Conservation (phyloP, 306 rosid genomes). For the Pyrus betulifolia region DNA sequence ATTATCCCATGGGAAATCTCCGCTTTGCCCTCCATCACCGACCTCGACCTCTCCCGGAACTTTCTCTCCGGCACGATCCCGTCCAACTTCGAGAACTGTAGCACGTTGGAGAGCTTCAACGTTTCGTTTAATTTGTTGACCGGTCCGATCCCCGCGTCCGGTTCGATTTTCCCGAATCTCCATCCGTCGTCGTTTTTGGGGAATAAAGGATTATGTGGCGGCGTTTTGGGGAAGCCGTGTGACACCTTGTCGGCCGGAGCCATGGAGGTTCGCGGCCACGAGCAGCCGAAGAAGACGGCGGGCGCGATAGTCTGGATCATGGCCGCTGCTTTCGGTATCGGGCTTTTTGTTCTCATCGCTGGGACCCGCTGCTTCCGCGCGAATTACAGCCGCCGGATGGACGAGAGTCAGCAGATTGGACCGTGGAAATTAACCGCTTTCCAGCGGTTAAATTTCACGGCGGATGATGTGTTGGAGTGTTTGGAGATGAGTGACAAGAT, state of each 20-base stretch:
- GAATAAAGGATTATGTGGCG: constrained; percentile 73
- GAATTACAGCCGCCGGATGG: constrained; percentile 41
- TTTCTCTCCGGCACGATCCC: constrained; percentile 82
- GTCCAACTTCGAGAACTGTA: constrained; percentile 63
- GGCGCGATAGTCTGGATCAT: constrained; percentile 85
- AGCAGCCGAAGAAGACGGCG: constrained; percentile 59
- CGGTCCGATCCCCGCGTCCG: constrained; percentile 73
- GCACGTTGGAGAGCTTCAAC: constrained; percentile 65
- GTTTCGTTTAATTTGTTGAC: constrained; percentile 66
- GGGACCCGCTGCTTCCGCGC: constrained; percentile 86
- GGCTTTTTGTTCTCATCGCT: constrained; percentile 66
- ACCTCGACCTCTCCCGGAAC: constrained; percentile 73
- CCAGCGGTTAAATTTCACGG: constrained; percentile 82
- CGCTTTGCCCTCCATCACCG: constrained; percentile 62
- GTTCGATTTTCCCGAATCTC: constrained; percentile 45
- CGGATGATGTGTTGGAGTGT: constrained; percentile 81
- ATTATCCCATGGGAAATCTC: constrained; percentile 94
- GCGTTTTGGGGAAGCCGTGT: constrained; percentile 50
- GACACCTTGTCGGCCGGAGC: constrained; percentile 27
- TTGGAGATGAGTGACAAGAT: constrained; percentile 60
- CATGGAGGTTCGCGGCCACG: constrained; percentile 21
- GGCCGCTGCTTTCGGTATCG: constrained; percentile 88
- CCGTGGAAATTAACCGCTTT: constrained; percentile 89
- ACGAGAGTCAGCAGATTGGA: constrained; percentile 38
- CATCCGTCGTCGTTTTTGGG: constrained; percentile 79